Evolutionary conservation across 768 basidiomycete species (phyloP).

Genomic region (Lactifluus volemus): DNA sequence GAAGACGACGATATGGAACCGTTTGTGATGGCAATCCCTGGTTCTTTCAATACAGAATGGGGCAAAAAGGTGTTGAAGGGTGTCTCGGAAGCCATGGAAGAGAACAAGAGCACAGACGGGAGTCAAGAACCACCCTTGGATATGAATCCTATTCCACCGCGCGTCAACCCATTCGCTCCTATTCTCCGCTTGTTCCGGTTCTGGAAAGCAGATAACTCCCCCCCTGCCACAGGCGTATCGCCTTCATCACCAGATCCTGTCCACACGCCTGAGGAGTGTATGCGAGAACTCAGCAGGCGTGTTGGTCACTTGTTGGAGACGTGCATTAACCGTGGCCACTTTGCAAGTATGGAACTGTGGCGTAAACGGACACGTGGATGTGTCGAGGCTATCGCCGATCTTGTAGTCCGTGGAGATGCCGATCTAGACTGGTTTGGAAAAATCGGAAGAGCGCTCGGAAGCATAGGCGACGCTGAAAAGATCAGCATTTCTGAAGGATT

Average conservation of each 20-base stretch:
- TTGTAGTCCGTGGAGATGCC: background rate
- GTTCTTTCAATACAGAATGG: conserved; percentile 10
- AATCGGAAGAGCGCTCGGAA: background rate
- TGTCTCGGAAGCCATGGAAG: background rate
- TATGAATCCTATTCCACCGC: too few relatives aligned
- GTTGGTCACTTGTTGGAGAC: conserved; percentile 5
- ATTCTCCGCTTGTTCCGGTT: background rate
- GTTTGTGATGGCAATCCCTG: background rate
- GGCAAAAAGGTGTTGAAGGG: conserved; percentile 1
- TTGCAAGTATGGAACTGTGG: background rate
- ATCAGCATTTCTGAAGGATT: background rate
- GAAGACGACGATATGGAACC: background rate
- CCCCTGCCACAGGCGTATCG: background rate
- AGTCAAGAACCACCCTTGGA: background rate
- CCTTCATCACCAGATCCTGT: background rate
- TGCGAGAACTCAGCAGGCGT: background rate
- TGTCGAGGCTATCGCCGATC: background rate
- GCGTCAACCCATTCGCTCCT: background rate
- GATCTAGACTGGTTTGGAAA: conserved; percentile 7
- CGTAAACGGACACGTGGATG: conserved; percentile 7
- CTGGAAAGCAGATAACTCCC: background rate
- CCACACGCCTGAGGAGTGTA: background rate
- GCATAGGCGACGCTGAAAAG: background rate
- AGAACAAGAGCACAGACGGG: background rate
- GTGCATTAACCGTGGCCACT: background rate